These are phyloP conservation scores for Dentiscutata heterogama DNA, from an alignment of 371 early-diverging fungal species.

Conservation along the genomic window DNA sequence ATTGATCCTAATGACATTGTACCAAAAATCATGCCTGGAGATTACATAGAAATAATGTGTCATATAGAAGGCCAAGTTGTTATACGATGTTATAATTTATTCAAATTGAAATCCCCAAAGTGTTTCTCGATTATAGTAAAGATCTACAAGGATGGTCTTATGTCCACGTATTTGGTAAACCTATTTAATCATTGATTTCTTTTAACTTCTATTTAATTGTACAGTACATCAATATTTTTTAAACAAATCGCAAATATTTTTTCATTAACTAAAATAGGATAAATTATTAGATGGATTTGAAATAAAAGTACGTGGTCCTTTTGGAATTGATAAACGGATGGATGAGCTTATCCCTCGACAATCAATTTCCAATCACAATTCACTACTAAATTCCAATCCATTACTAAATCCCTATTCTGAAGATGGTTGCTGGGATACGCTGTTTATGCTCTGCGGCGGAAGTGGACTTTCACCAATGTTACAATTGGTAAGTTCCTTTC, in stretches of 20 bases:
- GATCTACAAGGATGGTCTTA: conserved; percentile 42
- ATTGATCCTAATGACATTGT: neutral
- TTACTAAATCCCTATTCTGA: conserved; percentile 36
- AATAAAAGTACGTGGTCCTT: conserved; percentile 45
- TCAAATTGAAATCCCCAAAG: conserved; percentile 22
- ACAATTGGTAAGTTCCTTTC: conserved; percentile 51
- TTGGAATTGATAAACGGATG: conserved; percentile 20
- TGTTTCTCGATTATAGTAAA: conserved; percentile 42
- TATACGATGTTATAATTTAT: conserved; percentile 35
- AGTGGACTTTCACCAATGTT: conserved; percentile 81
- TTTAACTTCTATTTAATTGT: neutral
- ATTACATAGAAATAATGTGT: conserved; percentile 45
- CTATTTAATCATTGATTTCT: neutral
- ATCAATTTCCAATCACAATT: neutral
- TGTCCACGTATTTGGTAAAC: conserved; percentile 39
- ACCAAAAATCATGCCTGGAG: conserved; percentile 34
- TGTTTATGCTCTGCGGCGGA: conserved; percentile 75
- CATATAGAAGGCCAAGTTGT: conserved; percentile 39
- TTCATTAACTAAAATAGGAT: neutral
- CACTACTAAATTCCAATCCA: neutral
- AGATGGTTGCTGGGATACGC: conserved; percentile 45
- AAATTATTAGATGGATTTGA: conserved; percentile 41
- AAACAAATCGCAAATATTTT: neutral
- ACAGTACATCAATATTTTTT: neutral
- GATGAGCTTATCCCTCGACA: neutral